These are phyloP conservation scores for Sicyos edulis DNA, from an alignment of 306 rosid genomes.

Conservation along the genomic window DNA sequence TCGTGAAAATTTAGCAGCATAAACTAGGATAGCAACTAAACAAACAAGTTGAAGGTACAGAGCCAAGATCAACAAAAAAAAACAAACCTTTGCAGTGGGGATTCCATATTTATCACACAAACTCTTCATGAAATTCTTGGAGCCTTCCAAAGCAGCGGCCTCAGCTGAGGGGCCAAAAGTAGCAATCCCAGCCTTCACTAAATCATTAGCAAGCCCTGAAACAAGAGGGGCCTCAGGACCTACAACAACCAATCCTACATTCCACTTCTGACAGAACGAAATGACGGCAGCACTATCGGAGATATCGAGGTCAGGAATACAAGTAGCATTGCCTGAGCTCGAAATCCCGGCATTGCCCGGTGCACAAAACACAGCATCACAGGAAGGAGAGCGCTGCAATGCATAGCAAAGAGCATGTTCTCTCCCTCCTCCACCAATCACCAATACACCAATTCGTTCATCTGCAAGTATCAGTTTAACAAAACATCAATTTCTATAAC, in stretches of 20 bases:
- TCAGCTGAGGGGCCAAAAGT: slow-evolving; percentile 95
- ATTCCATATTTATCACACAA: slow-evolving; percentile 79
- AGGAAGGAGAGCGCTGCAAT: slow-evolving; percentile 69
- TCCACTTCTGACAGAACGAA: slow-evolving; percentile 60
- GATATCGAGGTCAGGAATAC: slow-evolving; percentile 64
- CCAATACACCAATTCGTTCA: slow-evolving; percentile 54
- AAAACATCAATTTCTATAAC: background rate
- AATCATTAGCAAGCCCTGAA: slow-evolving; percentile 68
- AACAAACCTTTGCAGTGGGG: slow-evolving; percentile 90
- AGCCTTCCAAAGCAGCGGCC: slow-evolving; percentile 97
- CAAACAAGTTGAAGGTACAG: background rate
- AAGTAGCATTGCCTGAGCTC: slow-evolving; percentile 67
- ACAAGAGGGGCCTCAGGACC: slow-evolving; percentile 97
- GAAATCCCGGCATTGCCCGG: slow-evolving; percentile 96
- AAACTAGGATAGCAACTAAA: background rate
- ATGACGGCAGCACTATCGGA: slow-evolving; percentile 50
- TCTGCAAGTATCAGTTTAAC: slow-evolving; percentile 27
- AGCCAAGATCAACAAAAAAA: background rate
- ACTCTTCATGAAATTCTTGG: slow-evolving; percentile 88
- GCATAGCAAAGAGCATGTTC: slow-evolving; percentile 98
- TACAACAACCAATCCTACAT: slow-evolving; percentile 79
- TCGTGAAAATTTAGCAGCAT: background rate
- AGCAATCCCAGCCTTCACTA: slow-evolving; percentile 63
- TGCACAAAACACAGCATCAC: slow-evolving; percentile 67
- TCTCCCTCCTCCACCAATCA: slow-evolving; percentile 95